Evolutionary conservation across 495 filamentous ascomycete genomes (phyloP).

Genomic region (Aspergillus coremiiformis): DNA sequence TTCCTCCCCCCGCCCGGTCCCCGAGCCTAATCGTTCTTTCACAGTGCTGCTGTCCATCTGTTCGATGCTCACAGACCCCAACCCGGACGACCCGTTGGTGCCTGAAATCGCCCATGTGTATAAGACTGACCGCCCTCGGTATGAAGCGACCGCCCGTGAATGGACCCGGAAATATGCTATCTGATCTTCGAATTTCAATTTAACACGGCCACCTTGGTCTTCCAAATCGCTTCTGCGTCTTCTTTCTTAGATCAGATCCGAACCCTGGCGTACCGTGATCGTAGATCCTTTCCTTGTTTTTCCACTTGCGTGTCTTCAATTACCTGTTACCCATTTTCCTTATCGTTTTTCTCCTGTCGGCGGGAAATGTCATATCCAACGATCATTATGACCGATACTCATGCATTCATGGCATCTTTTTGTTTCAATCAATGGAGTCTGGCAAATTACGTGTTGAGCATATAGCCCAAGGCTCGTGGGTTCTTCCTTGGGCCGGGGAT

Average conservation of each 20-base stretch:
- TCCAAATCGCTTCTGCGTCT: slow-evolving; percentile 29
- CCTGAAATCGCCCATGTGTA: slow-evolving; percentile 99
- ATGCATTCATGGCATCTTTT: slow-evolving; percentile 40
- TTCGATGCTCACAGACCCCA: slow-evolving; percentile 99
- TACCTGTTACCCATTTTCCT: slow-evolving; percentile 17
- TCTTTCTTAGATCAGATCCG: slow-evolving; percentile 36
- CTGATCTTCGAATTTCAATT: slow-evolving; percentile 30
- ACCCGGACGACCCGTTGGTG: slow-evolving; percentile 96
- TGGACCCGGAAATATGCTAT: slow-evolving; percentile 99
- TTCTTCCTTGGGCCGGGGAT: slow-evolving; percentile 17
- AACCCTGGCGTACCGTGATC: slow-evolving; percentile 43
- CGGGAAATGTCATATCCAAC: slow-evolving; percentile 37
- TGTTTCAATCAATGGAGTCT: slow-evolving; percentile 23
- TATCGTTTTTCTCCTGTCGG: slow-evolving; percentile 19
- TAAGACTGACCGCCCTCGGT: slow-evolving; percentile 94
- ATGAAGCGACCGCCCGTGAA: slow-evolving; percentile 94
- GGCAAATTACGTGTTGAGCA: slow-evolving; percentile 20
- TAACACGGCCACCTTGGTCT: slow-evolving; percentile 23
- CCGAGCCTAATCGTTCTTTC: slow-evolving; percentile 13
- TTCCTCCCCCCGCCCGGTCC: background rate
- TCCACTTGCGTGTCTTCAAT: slow-evolving; percentile 19
- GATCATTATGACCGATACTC: slow-evolving; percentile 41
- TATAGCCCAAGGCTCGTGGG: slow-evolving; percentile 11
- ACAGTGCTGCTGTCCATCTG: slow-evolving; percentile 95
- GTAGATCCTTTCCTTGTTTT: slow-evolving; percentile 35